Percentiles rank a stretch among this genome's conserved stretches.
These are phyloP conservation scores for Setaria viridis DNA, from an alignment of 202 grass and related monocot genomes.

Conservation along the genomic window DNA sequence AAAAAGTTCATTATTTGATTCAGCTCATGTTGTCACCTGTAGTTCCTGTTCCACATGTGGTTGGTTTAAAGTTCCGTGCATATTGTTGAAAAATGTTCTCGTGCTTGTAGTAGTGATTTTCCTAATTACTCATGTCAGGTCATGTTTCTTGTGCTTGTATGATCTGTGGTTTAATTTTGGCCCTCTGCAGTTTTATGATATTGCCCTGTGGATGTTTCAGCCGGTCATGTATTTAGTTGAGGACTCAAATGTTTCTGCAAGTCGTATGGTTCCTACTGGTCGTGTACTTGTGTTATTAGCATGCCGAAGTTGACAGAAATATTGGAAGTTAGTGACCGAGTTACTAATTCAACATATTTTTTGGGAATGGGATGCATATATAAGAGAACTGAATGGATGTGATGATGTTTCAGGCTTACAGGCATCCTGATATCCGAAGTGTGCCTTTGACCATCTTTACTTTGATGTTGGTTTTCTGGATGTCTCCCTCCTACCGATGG, in stretches of 20 bases:
- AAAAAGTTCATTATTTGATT: slow-evolving; percentile 66
- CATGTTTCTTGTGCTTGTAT: neutral
- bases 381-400: neutral
- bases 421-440: neutral
- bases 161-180: neutral
- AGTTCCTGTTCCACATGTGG: slow-evolving; percentile 13
- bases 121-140: neutral
- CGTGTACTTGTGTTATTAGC: neutral
- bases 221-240: slow-evolving; percentile 1
- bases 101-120: slow-evolving; percentile 2
- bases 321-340: neutral
- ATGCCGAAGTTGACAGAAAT: neutral
- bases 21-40: slow-evolving; percentile 39
- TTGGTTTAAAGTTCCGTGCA: slow-evolving; percentile 20
- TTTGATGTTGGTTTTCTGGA: neutral
- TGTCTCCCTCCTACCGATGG: neutral
- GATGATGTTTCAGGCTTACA: neutral
- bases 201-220: neutral
- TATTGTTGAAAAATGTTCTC: neutral
- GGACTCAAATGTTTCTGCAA: neutral
- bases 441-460: neutral
- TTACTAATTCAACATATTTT: neutral
- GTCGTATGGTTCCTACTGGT: neutral
- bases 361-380: neutral
- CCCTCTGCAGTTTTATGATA: neutral